Conservation (phyloP, 495 filamentous ascomycete species). For the Cudoniella acicularis region DNA sequence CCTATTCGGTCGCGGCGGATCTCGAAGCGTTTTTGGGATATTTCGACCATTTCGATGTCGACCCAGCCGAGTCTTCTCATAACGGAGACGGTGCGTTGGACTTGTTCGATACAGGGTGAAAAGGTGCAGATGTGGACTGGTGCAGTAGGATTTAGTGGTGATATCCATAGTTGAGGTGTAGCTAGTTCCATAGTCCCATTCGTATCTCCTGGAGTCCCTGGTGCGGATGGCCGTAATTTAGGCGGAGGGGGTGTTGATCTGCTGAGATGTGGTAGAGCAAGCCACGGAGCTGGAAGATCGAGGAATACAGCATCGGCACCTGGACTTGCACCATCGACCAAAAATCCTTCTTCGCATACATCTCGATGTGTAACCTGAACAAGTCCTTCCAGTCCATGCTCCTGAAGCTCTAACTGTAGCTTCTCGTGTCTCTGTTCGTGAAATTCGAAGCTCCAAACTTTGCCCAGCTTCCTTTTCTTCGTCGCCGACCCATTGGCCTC, state of each 20-base stretch:
- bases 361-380: conserved; percentile 87
- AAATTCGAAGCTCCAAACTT: conserved; percentile 92
- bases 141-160: conserved; percentile 64
- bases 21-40: conserved; percentile 71
- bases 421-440: conserved; percentile 73
- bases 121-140: conserved; percentile 84
- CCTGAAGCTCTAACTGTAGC: conserved; percentile 66
- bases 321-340: conserved; percentile 52
- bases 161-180: conserved; percentile 39
- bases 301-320: conserved; percentile 82
- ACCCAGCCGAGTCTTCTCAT: conserved; percentile 82
- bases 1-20: conserved; percentile 80
- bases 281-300: conserved; percentile 90
- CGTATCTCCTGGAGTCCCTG: conserved; percentile 44
- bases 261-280: conserved; percentile 80
- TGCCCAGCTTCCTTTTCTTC: conserved; percentile 50
- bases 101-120: conserved; percentile 95
- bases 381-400: conserved; percentile 67
- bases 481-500: not conserved
- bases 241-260: conserved; percentile 45
- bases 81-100: conserved; percentile 71
- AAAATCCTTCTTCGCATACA: conserved; percentile 85
- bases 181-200: conserved; percentile 33
- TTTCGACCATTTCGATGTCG: conserved; percentile 88
- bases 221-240: conserved; percentile 63